Evolutionary conservation across 345 rosid genomes (phyloP).

Genomic region (Laguncularia racemosa): DNA sequence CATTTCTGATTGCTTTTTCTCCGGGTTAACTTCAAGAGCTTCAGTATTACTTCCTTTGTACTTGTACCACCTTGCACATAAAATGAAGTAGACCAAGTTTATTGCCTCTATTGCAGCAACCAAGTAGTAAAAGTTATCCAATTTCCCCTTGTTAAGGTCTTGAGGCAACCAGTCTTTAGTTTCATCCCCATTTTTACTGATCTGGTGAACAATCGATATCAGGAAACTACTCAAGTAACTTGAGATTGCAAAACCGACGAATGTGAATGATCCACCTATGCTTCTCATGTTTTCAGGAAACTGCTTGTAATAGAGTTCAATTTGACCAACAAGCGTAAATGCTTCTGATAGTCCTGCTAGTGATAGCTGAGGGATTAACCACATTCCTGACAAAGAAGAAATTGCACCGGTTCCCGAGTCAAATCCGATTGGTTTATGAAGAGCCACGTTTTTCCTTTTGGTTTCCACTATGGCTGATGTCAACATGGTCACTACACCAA

Average conservation of each 20-base stretch:
- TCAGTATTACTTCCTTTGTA: conserved; percentile 16
- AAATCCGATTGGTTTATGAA: conserved; percentile 15
- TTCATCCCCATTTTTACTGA: too few species aligned
- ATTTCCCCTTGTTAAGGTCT: conserved; percentile 28
- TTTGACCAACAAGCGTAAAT: not conserved
- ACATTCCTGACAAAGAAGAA: conserved; percentile 28
- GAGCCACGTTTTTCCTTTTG: conserved; percentile 16
- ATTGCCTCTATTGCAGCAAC: conserved; percentile 21
- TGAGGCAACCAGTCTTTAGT: conserved; percentile 1
- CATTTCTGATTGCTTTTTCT: conserved; percentile 6
- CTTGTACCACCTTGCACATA: conserved; percentile 27
- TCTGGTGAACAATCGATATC: too few species aligned
- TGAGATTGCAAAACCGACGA: not conserved
- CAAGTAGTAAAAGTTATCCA: conserved; percentile 38
- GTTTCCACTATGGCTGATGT: conserved; percentile 25
- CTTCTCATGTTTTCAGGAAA: not conserved
- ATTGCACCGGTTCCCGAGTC: conserved; percentile 23
- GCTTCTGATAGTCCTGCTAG: conserved; percentile 18
- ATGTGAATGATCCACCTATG: not conserved
- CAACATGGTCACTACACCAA: conserved; percentile 24
- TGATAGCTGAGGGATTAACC: conserved; percentile 36
- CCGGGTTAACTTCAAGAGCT: conserved; percentile 9
- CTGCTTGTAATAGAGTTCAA: not conserved
- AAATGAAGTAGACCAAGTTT: conserved; percentile 26
- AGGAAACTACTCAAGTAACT: not conserved